These are phyloP conservation scores for Ophiostoma australiae DNA, from an alignment of 2,329 filamentous ascomycete genomes.

Conservation along the genomic window DNA sequence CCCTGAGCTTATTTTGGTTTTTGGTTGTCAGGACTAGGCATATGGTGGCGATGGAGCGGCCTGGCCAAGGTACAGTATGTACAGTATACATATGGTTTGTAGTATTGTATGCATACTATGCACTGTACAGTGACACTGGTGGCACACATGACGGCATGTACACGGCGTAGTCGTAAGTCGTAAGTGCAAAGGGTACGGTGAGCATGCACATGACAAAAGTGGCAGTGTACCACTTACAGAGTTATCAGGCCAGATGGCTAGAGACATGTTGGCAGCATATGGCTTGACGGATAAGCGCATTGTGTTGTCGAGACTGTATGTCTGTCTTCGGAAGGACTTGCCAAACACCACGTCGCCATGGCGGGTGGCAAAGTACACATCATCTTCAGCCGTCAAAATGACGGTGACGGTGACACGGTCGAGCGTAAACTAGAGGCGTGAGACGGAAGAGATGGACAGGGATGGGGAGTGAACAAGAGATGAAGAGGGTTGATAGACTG, in stretches of 20 bases:
- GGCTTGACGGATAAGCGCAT: neutral
- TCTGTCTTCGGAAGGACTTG: neutral
- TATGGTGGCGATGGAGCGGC: neutral
- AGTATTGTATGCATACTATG: neutral
- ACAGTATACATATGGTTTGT: neutral
- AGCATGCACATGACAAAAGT: neutral
- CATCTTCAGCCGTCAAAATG: constrained; percentile 1
- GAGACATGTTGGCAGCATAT: neutral
- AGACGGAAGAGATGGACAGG: neutral
- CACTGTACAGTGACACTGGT: neutral
- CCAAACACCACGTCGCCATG: neutral
- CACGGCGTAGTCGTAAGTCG: neutral
- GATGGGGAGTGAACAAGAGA: neutral
- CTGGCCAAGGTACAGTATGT: neutral
- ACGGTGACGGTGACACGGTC: constrained; percentile 9
- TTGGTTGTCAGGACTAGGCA: neutral
- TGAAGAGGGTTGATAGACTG: neutral
- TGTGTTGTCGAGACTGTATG: neutral
- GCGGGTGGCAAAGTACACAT: constrained; percentile 11
- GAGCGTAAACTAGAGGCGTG: neutral
- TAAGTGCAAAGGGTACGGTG: constrained; percentile 6
- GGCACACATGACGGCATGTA: neutral
- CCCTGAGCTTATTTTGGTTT: neutral
- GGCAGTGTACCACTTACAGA: neutral
- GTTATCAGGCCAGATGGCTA: neutral